Evolutionary conservation across 257 asterid genomes (phyloP).

Genomic region (Mitragyna speciosa): DNA sequence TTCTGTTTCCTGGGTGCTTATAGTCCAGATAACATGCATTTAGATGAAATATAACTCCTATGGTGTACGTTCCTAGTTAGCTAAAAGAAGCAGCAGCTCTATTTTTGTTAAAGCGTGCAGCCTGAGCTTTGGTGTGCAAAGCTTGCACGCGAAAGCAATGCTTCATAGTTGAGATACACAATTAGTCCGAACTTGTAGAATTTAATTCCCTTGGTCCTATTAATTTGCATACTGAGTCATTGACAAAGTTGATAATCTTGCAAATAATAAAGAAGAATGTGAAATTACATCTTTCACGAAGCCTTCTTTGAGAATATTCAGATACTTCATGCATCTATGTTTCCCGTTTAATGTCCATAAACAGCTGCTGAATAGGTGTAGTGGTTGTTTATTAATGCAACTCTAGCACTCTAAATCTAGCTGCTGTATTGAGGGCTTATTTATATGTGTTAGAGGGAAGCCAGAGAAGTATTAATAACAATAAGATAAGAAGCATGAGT

Average conservation of each 20-base stretch:
- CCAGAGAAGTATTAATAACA: not conserved
- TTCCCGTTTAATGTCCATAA: not conserved
- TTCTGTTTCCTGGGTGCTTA: not conserved
- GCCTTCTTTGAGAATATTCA: slow-evolving; percentile 4
- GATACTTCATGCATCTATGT: not conserved
- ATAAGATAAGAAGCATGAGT: not conserved
- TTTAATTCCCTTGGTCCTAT: not conserved
- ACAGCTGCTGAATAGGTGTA: not conserved
- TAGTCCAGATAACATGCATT: not conserved
- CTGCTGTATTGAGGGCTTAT: not conserved
- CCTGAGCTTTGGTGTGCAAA: not conserved
- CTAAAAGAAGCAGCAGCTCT: not conserved
- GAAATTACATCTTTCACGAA: not conserved
- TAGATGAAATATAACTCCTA: not conserved
- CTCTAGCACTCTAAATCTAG: not conserved
- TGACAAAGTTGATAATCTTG: not conserved
- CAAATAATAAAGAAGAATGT: not conserved
- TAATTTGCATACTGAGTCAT: not conserved
- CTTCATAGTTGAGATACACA: not conserved
- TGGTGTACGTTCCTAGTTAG: not conserved
- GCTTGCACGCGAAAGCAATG: not conserved
- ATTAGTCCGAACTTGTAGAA: not conserved
- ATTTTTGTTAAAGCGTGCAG: not conserved
- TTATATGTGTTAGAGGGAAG: not conserved
- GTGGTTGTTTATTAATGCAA: not conserved